Evolutionary conservation across 139 green algal genomes (phyloP), one percentile per base, ranked within the genome.

Genomic region (Eudorina sp.): DNA sequence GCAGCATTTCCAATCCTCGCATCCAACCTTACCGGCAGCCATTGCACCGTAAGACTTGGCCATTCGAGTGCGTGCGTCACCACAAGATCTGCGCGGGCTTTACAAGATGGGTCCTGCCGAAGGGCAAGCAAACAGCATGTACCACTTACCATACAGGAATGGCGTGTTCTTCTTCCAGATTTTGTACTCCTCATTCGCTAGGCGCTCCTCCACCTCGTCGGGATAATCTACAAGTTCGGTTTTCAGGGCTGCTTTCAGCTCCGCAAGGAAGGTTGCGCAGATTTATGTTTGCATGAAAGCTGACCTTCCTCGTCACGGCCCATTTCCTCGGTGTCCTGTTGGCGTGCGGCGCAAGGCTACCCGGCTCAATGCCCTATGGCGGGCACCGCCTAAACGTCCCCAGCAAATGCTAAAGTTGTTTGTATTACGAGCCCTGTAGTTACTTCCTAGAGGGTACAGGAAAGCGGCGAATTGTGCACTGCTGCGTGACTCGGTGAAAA

Each of bases 141-240:
- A 34, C 1, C 23, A 55, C 70, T 19, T 70, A 99, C 96, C 96
- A 91, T 99, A 99, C 0, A 99, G 94, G 64, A 99, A 99, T 0
- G 98, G 98, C 0, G 97, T 99, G 93, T 99, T 99, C 90, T 99
- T 99, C 94, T 99, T 99, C 98, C 98, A 99, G 27, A 99, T 98
- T 89, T 99, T 99, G 92, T 99, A 99, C 91, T 99, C 98, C 91
- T 99, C 98, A 62, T 99, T 99, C 36, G 99, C 94, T 23, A 99
- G 89, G 4, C 94, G 80, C 95, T 96, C 94, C 86, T 96, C 94
- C 21, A 91, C 69, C 83, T 96, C 91, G 45, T 92, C 82, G 7
- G 78, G 75, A 34, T 68, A 90, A 45, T 90, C 72, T 88, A 40
- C 73, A 29, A 46, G n/a, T 16, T 16, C 51, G 51, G 51, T 58